Conservation (phyloP, 352 stramenopile genomes). For the Pythium oligandrum region DNA sequence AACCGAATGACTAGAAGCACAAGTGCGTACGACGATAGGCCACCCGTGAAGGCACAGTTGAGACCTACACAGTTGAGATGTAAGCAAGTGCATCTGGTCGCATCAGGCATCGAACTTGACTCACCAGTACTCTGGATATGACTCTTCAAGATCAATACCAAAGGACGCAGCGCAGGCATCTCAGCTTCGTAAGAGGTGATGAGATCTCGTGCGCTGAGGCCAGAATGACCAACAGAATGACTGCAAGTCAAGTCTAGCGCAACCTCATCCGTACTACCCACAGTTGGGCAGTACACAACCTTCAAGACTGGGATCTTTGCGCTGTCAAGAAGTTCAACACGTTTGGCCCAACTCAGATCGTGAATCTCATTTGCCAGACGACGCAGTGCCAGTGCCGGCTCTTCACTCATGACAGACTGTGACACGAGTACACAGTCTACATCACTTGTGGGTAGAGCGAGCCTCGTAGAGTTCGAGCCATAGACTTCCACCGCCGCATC, state of each 20-base stretch:
- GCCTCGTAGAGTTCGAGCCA: constrained; percentile 94
- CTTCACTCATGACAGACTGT: constrained; percentile 66
- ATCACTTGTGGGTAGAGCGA: constrained; percentile 94
- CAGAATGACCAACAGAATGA: constrained; percentile 93
- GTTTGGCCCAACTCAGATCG: constrained; percentile 63
- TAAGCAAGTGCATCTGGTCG: too few species aligned
- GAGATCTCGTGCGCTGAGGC: constrained; percentile 88
- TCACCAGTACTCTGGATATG: constrained; percentile 61
- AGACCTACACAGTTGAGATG: constrained; percentile 54
- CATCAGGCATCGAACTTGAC: background rate
- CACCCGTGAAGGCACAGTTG: constrained; percentile 92
- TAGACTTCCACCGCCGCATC: constrained; percentile 93
- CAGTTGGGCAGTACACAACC: constrained; percentile 54
- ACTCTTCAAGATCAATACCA: constrained; percentile 94
- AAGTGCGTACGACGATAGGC: constrained; percentile 94
- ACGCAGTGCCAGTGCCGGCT: constrained; percentile 87
- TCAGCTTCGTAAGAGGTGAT: constrained; percentile 88
- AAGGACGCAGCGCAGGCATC: constrained; percentile 90
- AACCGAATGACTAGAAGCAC: constrained; percentile 95
- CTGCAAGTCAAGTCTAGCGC: constrained; percentile 93
- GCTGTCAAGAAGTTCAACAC: constrained; percentile 91
- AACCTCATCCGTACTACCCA: constrained; percentile 36
- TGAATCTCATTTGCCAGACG: constrained; percentile 83
- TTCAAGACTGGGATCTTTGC: constrained; percentile 97
- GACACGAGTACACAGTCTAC: constrained; percentile 95